phyloP scores from a whole-genome alignment of 2,329 filamentous ascomycete species.

The Elsinoe ampelina region DNA sequence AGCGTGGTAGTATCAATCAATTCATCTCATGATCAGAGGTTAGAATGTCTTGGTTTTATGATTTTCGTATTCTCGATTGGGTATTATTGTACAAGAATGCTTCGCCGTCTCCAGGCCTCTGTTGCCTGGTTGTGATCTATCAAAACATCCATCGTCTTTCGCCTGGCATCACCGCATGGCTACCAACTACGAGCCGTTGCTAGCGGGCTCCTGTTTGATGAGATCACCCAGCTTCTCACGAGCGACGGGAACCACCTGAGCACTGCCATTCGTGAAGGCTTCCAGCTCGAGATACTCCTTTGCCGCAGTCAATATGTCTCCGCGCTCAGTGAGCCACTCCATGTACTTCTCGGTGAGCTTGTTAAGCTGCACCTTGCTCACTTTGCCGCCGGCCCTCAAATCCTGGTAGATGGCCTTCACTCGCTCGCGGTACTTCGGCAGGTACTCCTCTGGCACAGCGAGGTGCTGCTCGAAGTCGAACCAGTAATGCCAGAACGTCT shows the following conservation, averaged over 20 bases:
- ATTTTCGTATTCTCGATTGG: background rate
- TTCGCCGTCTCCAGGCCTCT: background rate
- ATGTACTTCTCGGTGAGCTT: conserved; percentile 73
- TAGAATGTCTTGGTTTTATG: background rate
- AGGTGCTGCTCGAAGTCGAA: conserved; percentile 83
- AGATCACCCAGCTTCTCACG: background rate
- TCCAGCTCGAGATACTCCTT: conserved; percentile 79
- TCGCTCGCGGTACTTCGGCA: conserved; percentile 58
- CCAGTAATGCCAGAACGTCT: conserved; percentile 83
- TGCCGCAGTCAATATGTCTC: conserved; percentile 65
- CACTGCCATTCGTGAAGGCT: conserved; percentile 68
- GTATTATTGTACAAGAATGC: conserved; percentile 5
- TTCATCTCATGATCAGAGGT: background rate
- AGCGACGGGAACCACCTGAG: conserved; percentile 17
- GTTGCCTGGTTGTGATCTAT: background rate
- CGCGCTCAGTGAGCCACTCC: conserved; percentile 71
- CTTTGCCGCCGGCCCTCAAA: conserved; percentile 61
- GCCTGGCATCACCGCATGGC: too few relatives aligned
- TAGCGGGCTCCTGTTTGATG: background rate
- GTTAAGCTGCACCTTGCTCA: conserved; percentile 59
- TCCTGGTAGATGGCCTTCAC: conserved; percentile 73
- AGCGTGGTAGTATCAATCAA: background rate
- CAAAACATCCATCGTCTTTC: background rate
- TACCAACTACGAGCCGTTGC: background rate
- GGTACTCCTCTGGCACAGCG: conserved; percentile 56